Evolutionary conservation across 2,329 filamentous ascomycete genomes (phyloP).

Genomic region (Fusarium armeniacum): DNA sequence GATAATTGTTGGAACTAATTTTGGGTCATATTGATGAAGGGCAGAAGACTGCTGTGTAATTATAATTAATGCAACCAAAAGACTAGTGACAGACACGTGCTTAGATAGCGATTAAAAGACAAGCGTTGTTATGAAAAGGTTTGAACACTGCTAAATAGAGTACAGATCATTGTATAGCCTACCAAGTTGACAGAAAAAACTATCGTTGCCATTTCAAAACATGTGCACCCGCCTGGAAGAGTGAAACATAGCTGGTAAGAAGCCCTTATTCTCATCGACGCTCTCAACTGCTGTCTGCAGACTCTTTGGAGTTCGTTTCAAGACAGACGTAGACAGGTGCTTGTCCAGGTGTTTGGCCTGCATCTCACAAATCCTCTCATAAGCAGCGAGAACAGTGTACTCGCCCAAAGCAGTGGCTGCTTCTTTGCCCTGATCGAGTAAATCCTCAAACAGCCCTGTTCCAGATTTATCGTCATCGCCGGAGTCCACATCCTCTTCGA

Average conservation of each 20-base stretch:
- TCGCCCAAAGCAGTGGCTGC: constrained; percentile 7
- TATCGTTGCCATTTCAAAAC: neutral
- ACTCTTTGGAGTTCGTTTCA: constrained; percentile 2
- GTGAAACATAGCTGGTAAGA: constrained; percentile 15
- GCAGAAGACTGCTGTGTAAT: no score
- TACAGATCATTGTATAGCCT: neutral
- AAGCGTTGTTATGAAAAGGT: no score
- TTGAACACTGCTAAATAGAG: neutral
- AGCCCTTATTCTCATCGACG: constrained; percentile 13
- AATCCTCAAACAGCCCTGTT: neutral
- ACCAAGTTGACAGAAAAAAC: neutral
- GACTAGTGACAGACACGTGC: no score
- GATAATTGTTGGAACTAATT: no score
- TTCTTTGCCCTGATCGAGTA: constrained; percentile 17
- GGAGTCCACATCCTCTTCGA: neutral
- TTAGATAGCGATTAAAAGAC: no score
- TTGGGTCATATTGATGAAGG: no score
- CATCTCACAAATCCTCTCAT: constrained; percentile 12
- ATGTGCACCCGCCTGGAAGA: constrained; percentile 9
- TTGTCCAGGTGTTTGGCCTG: constrained; percentile 8
- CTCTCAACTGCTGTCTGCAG: constrained; percentile 12
- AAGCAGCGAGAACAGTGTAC: constrained; percentile 1
- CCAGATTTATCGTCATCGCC: neutral
- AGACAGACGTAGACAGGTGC: constrained; percentile 3
- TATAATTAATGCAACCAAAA: no score